phyloP scores from a whole-genome alignment of 768 basidiomycete species.

The Boletus huronensis region DNA sequence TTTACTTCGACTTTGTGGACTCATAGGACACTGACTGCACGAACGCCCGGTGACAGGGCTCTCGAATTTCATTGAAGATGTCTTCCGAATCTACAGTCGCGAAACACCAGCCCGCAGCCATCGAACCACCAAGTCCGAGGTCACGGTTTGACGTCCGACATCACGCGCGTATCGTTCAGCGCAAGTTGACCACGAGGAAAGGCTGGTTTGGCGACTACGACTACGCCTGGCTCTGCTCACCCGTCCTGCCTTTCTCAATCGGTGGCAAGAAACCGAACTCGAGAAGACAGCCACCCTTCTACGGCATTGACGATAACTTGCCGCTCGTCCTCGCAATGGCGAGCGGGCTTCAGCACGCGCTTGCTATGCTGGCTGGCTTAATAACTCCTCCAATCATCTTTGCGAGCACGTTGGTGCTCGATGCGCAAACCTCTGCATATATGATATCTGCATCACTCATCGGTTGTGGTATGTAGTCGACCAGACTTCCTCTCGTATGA shows the following conservation, averaged over 20 bases:
- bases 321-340: constrained; percentile 72
- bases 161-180: constrained; percentile 14
- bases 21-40: background rate
- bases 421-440: constrained; percentile 59
- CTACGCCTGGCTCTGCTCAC: constrained; percentile 71
- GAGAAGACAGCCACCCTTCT: constrained; percentile 61
- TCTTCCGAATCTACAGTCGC: constrained; percentile 11
- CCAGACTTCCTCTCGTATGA: background rate
- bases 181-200: constrained; percentile 46
- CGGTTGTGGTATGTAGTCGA: constrained; percentile 54
- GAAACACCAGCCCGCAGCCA: constrained; percentile 16
- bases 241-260: constrained; percentile 56
- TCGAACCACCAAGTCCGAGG: constrained; percentile 8
- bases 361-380: constrained; percentile 80
- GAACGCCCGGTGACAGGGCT: background rate
- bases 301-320: constrained; percentile 65
- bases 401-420: constrained; percentile 57
- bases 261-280: constrained; percentile 25
- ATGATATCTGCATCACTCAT: constrained; percentile 82
- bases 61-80: constrained; percentile 6
- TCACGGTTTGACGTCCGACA: constrained; percentile 5
- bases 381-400: constrained; percentile 86
- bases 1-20: background rate
- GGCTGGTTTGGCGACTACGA: constrained; percentile 88
- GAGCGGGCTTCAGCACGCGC: constrained; percentile 70